phyloP scores from a whole-genome alignment of 1,284 basidiomycete genomes.

The Exobasidium cylindrosporum region DNA sequence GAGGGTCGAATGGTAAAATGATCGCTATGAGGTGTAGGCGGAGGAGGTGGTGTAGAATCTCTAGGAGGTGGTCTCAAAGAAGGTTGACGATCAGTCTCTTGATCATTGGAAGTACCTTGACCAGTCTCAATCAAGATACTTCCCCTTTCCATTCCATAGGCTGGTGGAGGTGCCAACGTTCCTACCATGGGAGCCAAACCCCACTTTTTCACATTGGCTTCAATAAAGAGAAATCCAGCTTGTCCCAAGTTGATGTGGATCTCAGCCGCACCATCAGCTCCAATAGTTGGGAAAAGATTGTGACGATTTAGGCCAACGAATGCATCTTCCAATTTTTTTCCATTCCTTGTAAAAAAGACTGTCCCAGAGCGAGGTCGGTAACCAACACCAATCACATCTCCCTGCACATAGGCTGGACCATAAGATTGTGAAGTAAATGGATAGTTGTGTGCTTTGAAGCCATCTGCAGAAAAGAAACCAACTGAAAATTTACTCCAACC shows the following conservation, averaged over 20 bases:
- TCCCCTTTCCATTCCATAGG: slow-evolving; percentile 53
- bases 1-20: not conserved
- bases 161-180: slow-evolving; percentile 52
- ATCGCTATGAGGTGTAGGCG: not conserved
- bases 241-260: slow-evolving; percentile 54
- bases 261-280: slow-evolving; percentile 50
- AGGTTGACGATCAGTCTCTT: not conserved
- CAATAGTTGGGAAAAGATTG: slow-evolving; percentile 54
- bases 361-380: slow-evolving; percentile 52
- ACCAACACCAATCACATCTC: slow-evolving; percentile 58
- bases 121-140: slow-evolving; percentile 53
- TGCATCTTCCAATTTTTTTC: slow-evolving; percentile 51
- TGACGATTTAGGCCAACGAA: slow-evolving; percentile 49
- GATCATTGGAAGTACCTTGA: slow-evolving; percentile 9
- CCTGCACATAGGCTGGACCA: slow-evolving; percentile 81
- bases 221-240: slow-evolving; percentile 55
- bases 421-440: slow-evolving; percentile 87
- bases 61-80: not conserved
- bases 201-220: slow-evolving; percentile 55
- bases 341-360: slow-evolving; percentile 54
- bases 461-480: slow-evolving; percentile 85
- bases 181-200: slow-evolving; percentile 54
- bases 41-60: not conserved
- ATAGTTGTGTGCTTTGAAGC: slow-evolving; percentile 95
- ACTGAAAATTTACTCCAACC: slow-evolving; percentile 87